Base-by-base conservation (phyloP, 805 yeast genomes). In the Schizosaccharomyces lindneri region DNA sequence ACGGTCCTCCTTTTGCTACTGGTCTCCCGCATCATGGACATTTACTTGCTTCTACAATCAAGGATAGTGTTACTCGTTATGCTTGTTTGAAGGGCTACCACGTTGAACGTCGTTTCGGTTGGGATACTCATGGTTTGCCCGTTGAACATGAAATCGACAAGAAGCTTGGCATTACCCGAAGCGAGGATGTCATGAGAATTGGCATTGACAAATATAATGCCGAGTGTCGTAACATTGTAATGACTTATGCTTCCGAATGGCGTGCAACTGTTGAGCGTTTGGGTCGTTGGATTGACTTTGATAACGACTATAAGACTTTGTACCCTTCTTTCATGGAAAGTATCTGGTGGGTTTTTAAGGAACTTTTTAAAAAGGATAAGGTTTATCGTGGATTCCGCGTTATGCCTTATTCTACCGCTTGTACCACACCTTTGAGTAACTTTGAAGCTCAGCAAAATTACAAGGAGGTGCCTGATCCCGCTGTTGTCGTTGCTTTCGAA, bases 41-140 rank as follows among this genome's bases (percentile, higher is more conserved):
- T 71, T 84, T 93, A 70, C 76, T 93, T 73, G 94, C 97, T 1
- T 93, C 97, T 48, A 93, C 99, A 63, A 87, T 89, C 69, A 93
- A 90, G 63, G 99, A 93, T 75, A 87, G 93, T 66, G 90, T 93
- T 62, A 98, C 98, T 62, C 81, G 99, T 71, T 93, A 87, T 70
- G 97, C 97, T 64, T 85, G 95, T 65, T 90, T 93, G 98, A 90
- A 85, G 68, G 98, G 98, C 24, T 84, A 81, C 73, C 87, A 84
- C 68, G 98, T 93, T 55, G 96, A 87, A 74, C 86, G 99, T 75
- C 81, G 97, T 69, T 93, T 93, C 66, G 99, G 99, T 65, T 93
- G 99, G 99, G 99, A 93, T 74, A 93, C 99, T 62, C 99, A 93
- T 73, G 99, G 99, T 63, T 81, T 93, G 65, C 99, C 99, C 60